Evolutionary conservation across 2,329 filamentous ascomycete genomes (phyloP), one percentile per base, ranked within the genome.

Genomic region (Teratosphaeria zuluensis): DNA sequence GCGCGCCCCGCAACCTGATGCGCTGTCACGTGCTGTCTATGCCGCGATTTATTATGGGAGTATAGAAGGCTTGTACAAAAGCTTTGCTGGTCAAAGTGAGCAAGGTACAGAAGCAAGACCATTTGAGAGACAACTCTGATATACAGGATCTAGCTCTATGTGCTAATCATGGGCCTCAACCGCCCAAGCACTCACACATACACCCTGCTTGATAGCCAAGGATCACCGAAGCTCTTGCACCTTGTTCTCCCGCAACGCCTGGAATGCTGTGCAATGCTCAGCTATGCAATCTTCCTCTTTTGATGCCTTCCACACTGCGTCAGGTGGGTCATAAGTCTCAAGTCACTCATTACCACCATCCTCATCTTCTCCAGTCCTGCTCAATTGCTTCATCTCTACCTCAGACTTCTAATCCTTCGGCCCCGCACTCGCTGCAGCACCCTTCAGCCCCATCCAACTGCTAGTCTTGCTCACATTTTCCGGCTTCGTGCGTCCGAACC

Each of bases 401-500:
- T 6, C 6, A 5, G n/a, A 14, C 11, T 21, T 35, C 46, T 58
- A 58, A 21, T 53, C 56, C 19, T 54, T 54, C 31, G 56, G 12
- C 11, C 32, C 19, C 5, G 51, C 14, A 14, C 31, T 42, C 11
- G 56, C 16, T 14, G 56, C 56, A 42, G 56, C 56, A 11, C 56
- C 21, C 11, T 28, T 35, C 30, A 54, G 14, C 11, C 56, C 56
- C 56, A 58, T 24, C 55, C 46, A 52, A 31, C 46, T 53, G 46
- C 24, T 24, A 9, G 48, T 31, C 28, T 19, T 54, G 21, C 19
- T 33, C 32, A 54, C 48, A 28, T 30, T 51, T 16, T 59, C 58
- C 11, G 56, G 30, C 46, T 48, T 28, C 51, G 55, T n/a, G 55
- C 57, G 56, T 24, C 92, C 92, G 78, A 97, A 96, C 72, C 95